Base-by-base conservation (phyloP, 768 basidiomycete genomes). In the Brasilioporus rufonigricans region DNA sequence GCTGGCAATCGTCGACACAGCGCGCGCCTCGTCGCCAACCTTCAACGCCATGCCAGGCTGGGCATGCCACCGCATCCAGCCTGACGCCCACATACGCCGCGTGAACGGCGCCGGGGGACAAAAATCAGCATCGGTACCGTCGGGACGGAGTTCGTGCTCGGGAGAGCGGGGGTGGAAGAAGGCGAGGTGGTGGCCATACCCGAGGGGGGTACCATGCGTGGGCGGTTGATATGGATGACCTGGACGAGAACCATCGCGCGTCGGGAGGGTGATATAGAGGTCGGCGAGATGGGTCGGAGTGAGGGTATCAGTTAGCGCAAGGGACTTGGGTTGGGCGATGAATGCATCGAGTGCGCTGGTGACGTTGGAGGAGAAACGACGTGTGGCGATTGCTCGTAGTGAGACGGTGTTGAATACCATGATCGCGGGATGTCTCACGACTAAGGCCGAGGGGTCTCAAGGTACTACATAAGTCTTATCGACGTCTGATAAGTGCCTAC, bases 41-140 rank as follows among this genome's bases (percentile, higher is more conserved):
- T 76, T 60, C 56, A 91, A 66, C 1, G 79, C 78, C 33, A 70
- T 67, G 29, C 65, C 52, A 11, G 43, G 39, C 50, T 44, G 70
- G 58, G 44, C 29, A 60, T 83, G 76, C 87, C 87, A 91, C 26
- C 70, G 73, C 66, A 91, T 83, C 61, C 71, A 78, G 4, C 89
- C 89, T 21, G 85, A 79, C 3, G 86, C 87, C 88, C 89, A 91
- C 89, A 91, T 91, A n/a, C 89, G 75, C 53, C 84, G 77, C 26
- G 82, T 80, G 71, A 88, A 90, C 3, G 88, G 88, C 47, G 78
- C 73, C 0, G 89, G 89, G 2, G 89, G 87, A 59, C 84, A 84
- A 49, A 88, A 84, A 45, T 85, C 82, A 1, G 79, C 76, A 49
- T 89, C 88, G 13, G 88, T 90, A 16, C 87, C 88, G 61, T 91